Evolutionary conservation across 805 yeast species (phyloP), one percentile per base, ranked within the genome.

Genomic region (Candida dendrica): DNA sequence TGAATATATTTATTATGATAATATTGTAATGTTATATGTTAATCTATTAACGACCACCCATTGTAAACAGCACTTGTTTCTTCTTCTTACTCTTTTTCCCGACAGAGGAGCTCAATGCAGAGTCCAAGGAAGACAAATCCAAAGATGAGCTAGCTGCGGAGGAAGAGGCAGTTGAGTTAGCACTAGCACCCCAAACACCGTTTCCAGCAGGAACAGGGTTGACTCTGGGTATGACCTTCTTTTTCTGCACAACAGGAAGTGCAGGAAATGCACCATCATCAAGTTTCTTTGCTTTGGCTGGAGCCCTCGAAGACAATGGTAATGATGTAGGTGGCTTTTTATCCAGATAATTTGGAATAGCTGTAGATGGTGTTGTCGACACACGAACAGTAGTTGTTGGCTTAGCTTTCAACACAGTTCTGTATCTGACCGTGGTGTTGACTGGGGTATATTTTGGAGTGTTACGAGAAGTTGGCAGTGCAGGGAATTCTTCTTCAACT

Each of bases 151-250:
- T 38, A 4, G 45, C 39, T 2, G 42, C 36, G 6, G 44, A 41
- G 1, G 47, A 36, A 6, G 19, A 5, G 1, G n/a, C 22, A 9
- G 42, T n/a, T 3, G 40, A 8, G 15, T 59, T 51, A 8, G 44
- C 17, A 17, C 42, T 30, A 3, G 41, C 16, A 18, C 46, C 52
- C 72, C 71, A 62, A n/a, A 57, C 49, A 27, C 67, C 60, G 20
- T 67, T 65, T 34, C 63, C 65, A n/a, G 61, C 56, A 14, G 48
- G 61, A 32, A 70, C 59, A 7, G 80, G 77, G 38, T 77, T 78
- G 4, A 83, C 85, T 34, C 84, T 68, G 2, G 89, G 86, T 41
- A 51, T 52, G 16, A 75, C 68, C 39, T 60, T 53, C 53, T 71
- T 74, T 50, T 69, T 64, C 45, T 60, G 63, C 31, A 53, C 58